Base-by-base conservation (phyloP, 2,329 filamentous ascomycete species). In the Emericellopsis cladophorae region DNA sequence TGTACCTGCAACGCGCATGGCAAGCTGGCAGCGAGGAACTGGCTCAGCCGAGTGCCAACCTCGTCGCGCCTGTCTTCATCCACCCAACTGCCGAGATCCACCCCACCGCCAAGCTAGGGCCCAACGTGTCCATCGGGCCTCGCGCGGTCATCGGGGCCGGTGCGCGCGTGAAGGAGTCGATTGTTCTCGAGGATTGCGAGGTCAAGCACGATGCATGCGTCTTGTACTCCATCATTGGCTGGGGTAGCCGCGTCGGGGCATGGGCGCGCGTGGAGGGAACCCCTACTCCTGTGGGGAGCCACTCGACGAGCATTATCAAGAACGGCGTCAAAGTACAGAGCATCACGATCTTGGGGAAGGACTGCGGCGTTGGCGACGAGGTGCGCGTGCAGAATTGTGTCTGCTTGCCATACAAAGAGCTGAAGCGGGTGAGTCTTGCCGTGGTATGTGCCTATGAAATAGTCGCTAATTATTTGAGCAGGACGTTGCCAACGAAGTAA, bases 321-420 rank as follows among this genome's bases (percentile, higher is more conserved):
- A 94, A 95, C 55, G 92, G 92, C 40, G 81, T 96, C 63, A 96
- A 96, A 72, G 92, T 98, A 40, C 92, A 96, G 72, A 94, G 87
- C 62, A 92, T 96, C 57, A 96, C 90, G 37, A 98, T 96, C 50
- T 65, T 98, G 47, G 90, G 90, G 58, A 95, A 96, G 72, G 92
- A 98, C 63, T 96, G 90, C 56, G 78, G 72, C 42, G 92, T 96
- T 24, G 88, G 83, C 4, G 92, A 98, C 54, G 92, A 96, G 64
- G 81, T 96, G 10, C 79, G 88, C 47, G 88, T 98, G 52, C 90
- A 96, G 68, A 96, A 98, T 68, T 98, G 92, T 60, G 81, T 98
- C 45, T 96, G 92, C 67, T 65, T 98, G 68, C 92, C 92, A 9
- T 95, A 89, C 65, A 98, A 98, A 75, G 92, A 96, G 68, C 66